phyloP scores from a whole-genome alignment of 192 early-diverging fungal genomes.

The Coemansia brasiliensis region DNA sequence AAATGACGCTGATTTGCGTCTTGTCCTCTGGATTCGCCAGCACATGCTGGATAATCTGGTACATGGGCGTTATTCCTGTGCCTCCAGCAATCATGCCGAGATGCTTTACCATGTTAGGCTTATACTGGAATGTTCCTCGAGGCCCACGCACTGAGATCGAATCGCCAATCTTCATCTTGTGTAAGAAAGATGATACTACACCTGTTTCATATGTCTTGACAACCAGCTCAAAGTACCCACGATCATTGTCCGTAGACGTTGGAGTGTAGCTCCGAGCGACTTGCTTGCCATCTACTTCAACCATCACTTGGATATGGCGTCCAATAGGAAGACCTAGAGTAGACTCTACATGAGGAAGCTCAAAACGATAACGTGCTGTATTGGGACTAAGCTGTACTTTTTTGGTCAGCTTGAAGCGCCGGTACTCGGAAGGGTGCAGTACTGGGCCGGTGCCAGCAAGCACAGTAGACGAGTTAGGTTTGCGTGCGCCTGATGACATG shows the following conservation, averaged over 20 bases:
- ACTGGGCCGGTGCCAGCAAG: slow-evolving; percentile 40
- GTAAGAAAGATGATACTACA: slow-evolving; percentile 75
- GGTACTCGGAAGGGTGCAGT: slow-evolving; percentile 70
- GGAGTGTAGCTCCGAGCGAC: slow-evolving; percentile 91
- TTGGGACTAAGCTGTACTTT: slow-evolving; percentile 80
- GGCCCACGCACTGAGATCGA: slow-evolving; percentile 78
- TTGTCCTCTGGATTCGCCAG: slow-evolving; percentile 83
- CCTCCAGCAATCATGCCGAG: slow-evolving; percentile 95
- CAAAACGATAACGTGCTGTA: slow-evolving; percentile 90
- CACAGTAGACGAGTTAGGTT: slow-evolving; percentile 4
- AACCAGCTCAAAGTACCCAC: slow-evolving; percentile 86
- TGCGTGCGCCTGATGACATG: slow-evolving; percentile 4
- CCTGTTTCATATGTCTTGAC: slow-evolving; percentile 90
- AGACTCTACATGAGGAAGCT: slow-evolving; percentile 64
- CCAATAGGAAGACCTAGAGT: slow-evolving; percentile 88
- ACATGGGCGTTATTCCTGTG: slow-evolving; percentile 96
- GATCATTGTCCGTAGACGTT: slow-evolving; percentile 77
- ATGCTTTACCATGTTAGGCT: slow-evolving; percentile 71
- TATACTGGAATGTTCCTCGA: slow-evolving; percentile 87
- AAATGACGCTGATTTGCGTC: slow-evolving; percentile 85
- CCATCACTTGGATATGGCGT: slow-evolving; percentile 88
- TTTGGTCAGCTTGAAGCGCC: slow-evolving; percentile 73
- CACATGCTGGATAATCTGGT: slow-evolving; percentile 87
- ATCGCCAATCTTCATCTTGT: slow-evolving; percentile 71
- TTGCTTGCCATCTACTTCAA: slow-evolving; percentile 79